Evolutionary conservation across 305 asterid genomes (phyloP).

Genomic region (Fraxinus dipetala): DNA sequence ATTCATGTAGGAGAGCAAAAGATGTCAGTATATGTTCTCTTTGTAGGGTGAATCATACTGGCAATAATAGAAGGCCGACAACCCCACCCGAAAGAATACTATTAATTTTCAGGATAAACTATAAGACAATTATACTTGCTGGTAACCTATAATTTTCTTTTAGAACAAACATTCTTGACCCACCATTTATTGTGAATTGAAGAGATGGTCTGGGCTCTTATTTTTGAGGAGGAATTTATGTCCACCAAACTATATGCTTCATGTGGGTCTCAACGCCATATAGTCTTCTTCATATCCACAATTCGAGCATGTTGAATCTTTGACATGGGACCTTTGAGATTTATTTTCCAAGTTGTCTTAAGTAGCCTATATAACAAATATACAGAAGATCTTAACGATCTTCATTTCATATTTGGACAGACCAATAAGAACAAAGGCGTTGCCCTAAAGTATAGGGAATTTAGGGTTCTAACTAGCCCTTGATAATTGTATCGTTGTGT

Average conservation of each 20-base stretch:
- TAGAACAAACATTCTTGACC: not conserved
- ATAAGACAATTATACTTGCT: not conserved
- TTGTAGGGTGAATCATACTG: not conserved
- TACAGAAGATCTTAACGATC: not conserved
- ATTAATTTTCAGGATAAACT: not conserved
- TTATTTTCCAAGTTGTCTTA: not conserved
- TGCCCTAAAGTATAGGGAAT: not conserved
- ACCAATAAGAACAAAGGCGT: not conserved
- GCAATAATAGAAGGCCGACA: not conserved
- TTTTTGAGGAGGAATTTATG: not conserved
- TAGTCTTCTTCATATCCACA: not conserved
- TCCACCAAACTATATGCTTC: not conserved
- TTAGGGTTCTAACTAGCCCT: not conserved
- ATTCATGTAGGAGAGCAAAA: not conserved
- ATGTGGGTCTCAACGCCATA: not conserved
- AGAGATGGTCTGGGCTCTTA: not conserved
- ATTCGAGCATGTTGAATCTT: not conserved
- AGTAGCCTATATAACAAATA: not conserved
- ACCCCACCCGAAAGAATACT: not conserved
- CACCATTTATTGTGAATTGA: conserved; percentile 5
- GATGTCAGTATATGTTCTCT: not conserved
- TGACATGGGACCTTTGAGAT: not conserved
- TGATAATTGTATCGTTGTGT: not conserved
- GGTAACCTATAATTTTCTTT: not conserved
- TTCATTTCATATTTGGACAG: not conserved